These are phyloP conservation scores for Termitomyces eurrhizus DNA, from an alignment of 768 basidiomycete genomes.

Conservation along the genomic window DNA sequence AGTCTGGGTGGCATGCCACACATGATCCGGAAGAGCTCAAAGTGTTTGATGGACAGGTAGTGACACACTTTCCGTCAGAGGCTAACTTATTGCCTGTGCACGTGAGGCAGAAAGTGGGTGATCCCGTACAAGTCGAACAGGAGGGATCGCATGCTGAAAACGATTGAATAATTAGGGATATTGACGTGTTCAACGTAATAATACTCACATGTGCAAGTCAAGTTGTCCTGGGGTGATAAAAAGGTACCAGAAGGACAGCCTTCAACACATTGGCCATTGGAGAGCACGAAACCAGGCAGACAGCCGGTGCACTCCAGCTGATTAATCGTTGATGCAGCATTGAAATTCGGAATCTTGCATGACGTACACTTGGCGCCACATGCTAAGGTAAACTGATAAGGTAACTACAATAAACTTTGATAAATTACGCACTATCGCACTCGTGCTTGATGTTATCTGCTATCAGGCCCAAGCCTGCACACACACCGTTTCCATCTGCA, in stretches of 20 bases:
- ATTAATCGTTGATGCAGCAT: slow-evolving; percentile 53
- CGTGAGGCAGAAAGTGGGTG: slow-evolving; percentile 67
- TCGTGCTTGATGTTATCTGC: slow-evolving; percentile 80
- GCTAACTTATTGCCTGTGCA: slow-evolving; percentile 68
- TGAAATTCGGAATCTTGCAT: slow-evolving; percentile 73
- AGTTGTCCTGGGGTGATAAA: slow-evolving; percentile 63
- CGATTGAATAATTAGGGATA: background rate
- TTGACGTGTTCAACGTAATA: slow-evolving; percentile 1
- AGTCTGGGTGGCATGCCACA: slow-evolving; percentile 80
- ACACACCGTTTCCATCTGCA: slow-evolving; percentile 65
- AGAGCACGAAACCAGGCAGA: slow-evolving; percentile 72
- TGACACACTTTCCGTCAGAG: slow-evolving; percentile 68
- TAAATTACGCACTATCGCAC: slow-evolving; percentile 66
- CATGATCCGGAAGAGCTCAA: slow-evolving; percentile 67
- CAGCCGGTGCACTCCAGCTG: slow-evolving; percentile 76
- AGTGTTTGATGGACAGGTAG: slow-evolving; percentile 68
- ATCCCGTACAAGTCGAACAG: slow-evolving; percentile 69
- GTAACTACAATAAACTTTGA: background rate
- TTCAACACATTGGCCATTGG: slow-evolving; percentile 62
- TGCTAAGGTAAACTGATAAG: slow-evolving; percentile 35
- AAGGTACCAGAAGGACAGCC: slow-evolving; percentile 74
- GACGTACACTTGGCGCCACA: slow-evolving; percentile 81
- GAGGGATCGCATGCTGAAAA: slow-evolving; percentile 59
- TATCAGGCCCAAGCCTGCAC: slow-evolving; percentile 64
- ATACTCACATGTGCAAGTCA: slow-evolving; percentile 58